Percentiles rank a stretch among this genome's conserved stretches.
phyloP scores from a whole-genome alignment of 208 protist species.

The Strigomonas galati region DNA sequence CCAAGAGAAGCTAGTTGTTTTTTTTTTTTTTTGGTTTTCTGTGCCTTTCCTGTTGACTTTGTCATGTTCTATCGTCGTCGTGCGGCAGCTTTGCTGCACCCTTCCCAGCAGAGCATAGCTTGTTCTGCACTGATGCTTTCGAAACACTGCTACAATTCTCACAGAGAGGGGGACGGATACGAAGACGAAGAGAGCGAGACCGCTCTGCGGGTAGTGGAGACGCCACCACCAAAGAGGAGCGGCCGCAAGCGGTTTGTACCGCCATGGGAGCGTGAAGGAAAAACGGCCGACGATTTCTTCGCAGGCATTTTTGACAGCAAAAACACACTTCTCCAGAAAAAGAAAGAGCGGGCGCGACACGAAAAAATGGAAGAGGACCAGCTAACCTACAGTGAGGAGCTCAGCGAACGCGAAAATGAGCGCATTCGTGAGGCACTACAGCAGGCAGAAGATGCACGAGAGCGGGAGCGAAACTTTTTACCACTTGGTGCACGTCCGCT shows the following conservation, averaged over 20 bases:
- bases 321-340: slow-evolving; percentile 64
- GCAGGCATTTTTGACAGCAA: slow-evolving; percentile 50
- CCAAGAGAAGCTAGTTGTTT: slow-evolving; percentile 2
- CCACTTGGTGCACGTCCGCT: slow-evolving; percentile 69
- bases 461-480: slow-evolving; percentile 58
- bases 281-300: slow-evolving; percentile 80
- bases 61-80: not conserved
- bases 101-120: too few relatives aligned
- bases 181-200: too few relatives aligned
- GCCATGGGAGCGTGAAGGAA: slow-evolving; percentile 82
- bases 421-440: slow-evolving; percentile 46
- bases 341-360: slow-evolving; percentile 28
- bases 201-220: not conserved
- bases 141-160: too few relatives aligned
- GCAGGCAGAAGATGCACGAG: slow-evolving; percentile 38
- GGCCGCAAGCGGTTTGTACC: slow-evolving; percentile 66
- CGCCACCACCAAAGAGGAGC: not conserved
- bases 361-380: slow-evolving; percentile 26
- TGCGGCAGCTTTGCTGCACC: not conserved
- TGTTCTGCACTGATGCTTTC: too few relatives aligned
- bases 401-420: slow-evolving; percentile 38
- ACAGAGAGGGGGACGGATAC: too few relatives aligned
- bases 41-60: too few relatives aligned
- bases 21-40: too few relatives aligned
- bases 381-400: slow-evolving; percentile 15